These are phyloP conservation scores for Cyclotella baltica DNA, from an alignment of 108 stramenopile species.

Conservation along the genomic window DNA sequence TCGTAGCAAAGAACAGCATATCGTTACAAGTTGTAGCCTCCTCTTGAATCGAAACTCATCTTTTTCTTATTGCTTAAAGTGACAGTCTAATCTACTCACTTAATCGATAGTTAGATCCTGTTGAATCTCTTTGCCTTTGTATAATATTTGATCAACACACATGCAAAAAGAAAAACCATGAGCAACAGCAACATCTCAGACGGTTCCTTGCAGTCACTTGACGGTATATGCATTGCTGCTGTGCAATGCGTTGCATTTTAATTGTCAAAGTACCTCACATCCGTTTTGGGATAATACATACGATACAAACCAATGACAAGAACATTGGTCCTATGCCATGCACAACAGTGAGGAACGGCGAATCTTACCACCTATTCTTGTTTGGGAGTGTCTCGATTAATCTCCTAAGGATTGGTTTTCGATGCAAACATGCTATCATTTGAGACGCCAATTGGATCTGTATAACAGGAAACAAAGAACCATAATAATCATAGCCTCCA, in stretches of 20 bases:
- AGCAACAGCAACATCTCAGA: conserved; percentile 2
- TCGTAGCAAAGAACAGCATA: too few relatives aligned
- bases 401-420: not conserved
- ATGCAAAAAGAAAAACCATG: not conserved
- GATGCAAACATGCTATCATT: conserved; percentile 26
- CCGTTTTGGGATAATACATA: conserved; percentile 14
- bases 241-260: conserved; percentile 31
- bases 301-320: conserved; percentile 23
- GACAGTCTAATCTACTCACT: not conserved
- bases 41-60: too few relatives aligned
- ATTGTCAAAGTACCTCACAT: conserved; percentile 32
- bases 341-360: conserved; percentile 27
- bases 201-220: conserved; percentile 14
- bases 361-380: conserved; percentile 27
- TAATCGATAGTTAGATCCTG: not conserved
- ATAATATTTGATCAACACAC: not conserved
- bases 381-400: conserved; percentile 21
- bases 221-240: not conserved
- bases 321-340: conserved; percentile 31
- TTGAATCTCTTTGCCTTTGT: not conserved
- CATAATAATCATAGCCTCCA: conserved; percentile 7
- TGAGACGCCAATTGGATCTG: conserved; percentile 14
- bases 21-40: not conserved
- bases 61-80: not conserved
- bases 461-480: conserved; percentile 22